Percentiles rank a stretch among this genome's conserved stretches.
Conservation (phyloP, 2,329 filamentous ascomycete species). For the Amesomyces nigricolor region DNA sequence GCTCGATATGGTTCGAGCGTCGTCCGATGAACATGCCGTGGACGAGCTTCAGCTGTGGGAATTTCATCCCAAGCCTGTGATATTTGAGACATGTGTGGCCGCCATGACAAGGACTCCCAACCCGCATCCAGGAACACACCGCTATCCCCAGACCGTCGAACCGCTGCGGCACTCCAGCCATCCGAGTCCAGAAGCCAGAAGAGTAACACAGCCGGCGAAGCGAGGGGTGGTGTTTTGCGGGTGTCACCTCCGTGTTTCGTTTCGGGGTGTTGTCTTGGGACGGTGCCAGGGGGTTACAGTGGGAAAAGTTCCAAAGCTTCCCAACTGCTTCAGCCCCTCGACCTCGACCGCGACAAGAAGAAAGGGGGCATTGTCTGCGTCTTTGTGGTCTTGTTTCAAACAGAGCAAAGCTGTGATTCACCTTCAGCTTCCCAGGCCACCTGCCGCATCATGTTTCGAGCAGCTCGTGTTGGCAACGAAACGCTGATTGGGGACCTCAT, state of each 20-base stretch:
- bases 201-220: not conserved
- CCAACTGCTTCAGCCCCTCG: not conserved
- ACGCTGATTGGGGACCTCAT: too few relatives aligned
- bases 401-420: too few relatives aligned
- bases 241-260: slow-evolving; percentile 18
- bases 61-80: slow-evolving; percentile 4
- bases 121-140: not conserved
- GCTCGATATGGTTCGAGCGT: too few relatives aligned
- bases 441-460: not conserved
- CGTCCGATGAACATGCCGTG: not conserved
- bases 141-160: not conserved
- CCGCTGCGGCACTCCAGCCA: not conserved
- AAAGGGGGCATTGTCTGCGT: too few relatives aligned
- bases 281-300: not conserved
- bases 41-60: not conserved
- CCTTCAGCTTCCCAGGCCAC: not conserved
- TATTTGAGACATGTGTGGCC: slow-evolving; percentile 1
- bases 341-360: too few relatives aligned
- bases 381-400: not conserved
- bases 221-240: slow-evolving; percentile 4
- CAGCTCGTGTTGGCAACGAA: too few relatives aligned
- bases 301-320: not conserved
- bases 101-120: not conserved
- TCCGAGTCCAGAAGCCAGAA: not conserved
- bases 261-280: slow-evolving; percentile 4